Evolutionary conservation across 208 protist species (phyloP), one percentile per base, ranked within the genome.

Genomic region (Trypanosoma vivax): DNA sequence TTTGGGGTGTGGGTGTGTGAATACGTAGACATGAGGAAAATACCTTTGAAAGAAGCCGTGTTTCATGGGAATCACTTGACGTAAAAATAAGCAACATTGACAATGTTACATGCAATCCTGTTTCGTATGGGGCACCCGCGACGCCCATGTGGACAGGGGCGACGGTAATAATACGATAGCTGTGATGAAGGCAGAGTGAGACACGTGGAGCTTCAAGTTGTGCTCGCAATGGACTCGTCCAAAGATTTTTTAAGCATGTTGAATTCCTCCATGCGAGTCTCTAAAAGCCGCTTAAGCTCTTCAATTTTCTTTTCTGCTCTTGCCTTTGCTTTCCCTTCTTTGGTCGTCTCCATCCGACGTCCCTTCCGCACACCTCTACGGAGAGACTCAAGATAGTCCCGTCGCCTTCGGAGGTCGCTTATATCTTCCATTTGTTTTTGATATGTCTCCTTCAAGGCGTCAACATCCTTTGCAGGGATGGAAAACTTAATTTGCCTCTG

Each of bases 401-500:
- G 57, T 3, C 31, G 25, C 33, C 24, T 23, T 51, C 50, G 10
- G 1, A 76, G 50, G 4, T 55, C 28, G 2, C 55, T 30, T 23
- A 79, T 67, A 38, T 35, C 49, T 21, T 24, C 40, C n/a, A 78
- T 58, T 45, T 84, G 71, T 31, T 54, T 21, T 23, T 56, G n/a
- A 13, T 79, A 33, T 33, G 58, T 56, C 16, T 69, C 29, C 38
- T 30, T 56, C 29, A 90, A 54, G 4, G 47, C 29, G 5, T 58
- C 45, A 5, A 79, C 66, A 6, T 90, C 74, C 21, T 73, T 67
- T n/a, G 74, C 75, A 19, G 67, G 69, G 16, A 84, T 67, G 28
- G 65, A 73, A n/a, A 78, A 41, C 49, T 81, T 70, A 1, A 80
- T 27, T 61, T 79, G 70, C 19, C 73, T 66, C 49, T 87, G 76